Percentiles rank a stretch among this genome's conserved stretches.
Evolutionary conservation across 2,329 filamentous ascomycete species (phyloP).

Genomic region (Apiospora hydei): DNA sequence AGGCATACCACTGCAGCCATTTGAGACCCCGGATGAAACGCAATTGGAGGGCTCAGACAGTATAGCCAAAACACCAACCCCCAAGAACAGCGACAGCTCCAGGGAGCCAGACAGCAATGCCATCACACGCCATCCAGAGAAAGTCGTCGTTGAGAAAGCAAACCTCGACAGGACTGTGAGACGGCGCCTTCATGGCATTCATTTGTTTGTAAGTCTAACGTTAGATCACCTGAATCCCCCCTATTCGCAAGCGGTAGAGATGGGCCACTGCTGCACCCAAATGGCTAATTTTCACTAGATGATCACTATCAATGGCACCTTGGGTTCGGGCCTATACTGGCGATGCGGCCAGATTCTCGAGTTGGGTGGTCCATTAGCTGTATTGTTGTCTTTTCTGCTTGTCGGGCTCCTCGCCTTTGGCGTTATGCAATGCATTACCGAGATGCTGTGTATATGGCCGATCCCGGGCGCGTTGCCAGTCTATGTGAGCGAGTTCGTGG

Average conservation of each 20-base stretch:
- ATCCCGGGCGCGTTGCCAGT: constrained; percentile 42
- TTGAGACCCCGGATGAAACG: not conserved
- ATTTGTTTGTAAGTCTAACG: constrained; percentile 35
- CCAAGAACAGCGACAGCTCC: constrained; percentile 7
- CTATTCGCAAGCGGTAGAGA: not conserved
- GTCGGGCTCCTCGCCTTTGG: constrained; percentile 40
- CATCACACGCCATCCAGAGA: constrained; percentile 23
- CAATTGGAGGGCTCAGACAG: not conserved
- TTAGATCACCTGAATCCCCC: not conserved
- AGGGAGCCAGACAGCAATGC: not conserved
- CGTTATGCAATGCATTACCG: constrained; percentile 43
- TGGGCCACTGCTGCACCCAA: not conserved
- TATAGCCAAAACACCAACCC: not conserved
- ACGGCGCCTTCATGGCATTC: constrained; percentile 36
- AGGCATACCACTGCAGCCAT: not conserved
- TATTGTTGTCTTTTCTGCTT: constrained; percentile 39
- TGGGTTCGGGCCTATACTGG: constrained; percentile 41
- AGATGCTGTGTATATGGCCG: constrained; percentile 43
- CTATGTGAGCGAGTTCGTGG: constrained; percentile 43
- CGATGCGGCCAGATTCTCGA: constrained; percentile 40
- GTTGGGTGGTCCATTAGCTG: constrained; percentile 37
- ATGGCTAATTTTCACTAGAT: constrained; percentile 32
- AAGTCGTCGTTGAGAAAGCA: constrained; percentile 30
- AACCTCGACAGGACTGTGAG: constrained; percentile 35
- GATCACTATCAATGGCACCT: constrained; percentile 40